Evolutionary conservation across 2,329 filamentous ascomycete species (phyloP).

Genomic region (Aspergillus versicolor): DNA sequence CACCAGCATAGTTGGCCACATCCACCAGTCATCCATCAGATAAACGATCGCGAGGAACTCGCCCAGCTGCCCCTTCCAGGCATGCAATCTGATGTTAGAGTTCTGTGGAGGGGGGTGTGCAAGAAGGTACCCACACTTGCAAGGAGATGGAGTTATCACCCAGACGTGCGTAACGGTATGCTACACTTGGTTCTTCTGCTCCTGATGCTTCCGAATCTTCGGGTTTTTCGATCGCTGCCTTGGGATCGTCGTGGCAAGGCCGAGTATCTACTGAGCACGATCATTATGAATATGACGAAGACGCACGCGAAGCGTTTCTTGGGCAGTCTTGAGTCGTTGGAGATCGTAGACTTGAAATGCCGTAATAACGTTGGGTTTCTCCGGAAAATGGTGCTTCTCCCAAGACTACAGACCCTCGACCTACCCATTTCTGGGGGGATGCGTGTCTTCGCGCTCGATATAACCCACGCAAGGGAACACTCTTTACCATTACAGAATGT

Average conservation of each 20-base stretch:
- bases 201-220: background rate
- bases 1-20: background rate
- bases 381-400: too few species aligned
- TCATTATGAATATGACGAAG: background rate
- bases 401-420: background rate
- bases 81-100: background rate
- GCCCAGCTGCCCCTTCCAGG: background rate
- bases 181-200: background rate
- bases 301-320: too few species aligned
- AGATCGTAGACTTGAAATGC: too few species aligned
- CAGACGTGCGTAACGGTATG: background rate
- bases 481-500: background rate
- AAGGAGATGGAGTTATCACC: background rate
- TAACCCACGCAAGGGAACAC: fast-evolving
- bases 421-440: background rate
- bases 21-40: background rate
- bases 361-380: too few species aligned
- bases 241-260: background rate
- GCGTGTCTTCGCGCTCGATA: background rate
- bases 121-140: background rate
- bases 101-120: background rate
- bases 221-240: background rate
- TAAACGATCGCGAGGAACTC: background rate
- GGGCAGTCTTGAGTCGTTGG: too few species aligned
- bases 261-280: background rate